Evolutionary conservation across 1,284 basidiomycete genomes (phyloP).

Genomic region (Ceratobasidium sp.): DNA sequence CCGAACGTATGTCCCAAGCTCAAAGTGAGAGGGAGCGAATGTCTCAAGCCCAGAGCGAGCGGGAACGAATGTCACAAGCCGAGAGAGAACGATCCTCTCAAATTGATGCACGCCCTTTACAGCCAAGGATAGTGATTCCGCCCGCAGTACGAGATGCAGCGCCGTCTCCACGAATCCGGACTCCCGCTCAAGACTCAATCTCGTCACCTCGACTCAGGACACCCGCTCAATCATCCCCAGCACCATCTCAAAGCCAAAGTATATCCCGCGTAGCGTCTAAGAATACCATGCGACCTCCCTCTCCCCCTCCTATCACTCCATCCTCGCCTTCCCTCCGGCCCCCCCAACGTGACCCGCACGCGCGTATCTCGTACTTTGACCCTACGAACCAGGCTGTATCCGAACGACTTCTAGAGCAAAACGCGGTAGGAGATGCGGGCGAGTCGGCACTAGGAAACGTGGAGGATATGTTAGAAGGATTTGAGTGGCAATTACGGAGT

Average conservation of each 20-base stretch:
- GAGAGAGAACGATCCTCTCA: conserved; percentile 11
- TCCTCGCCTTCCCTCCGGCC: conserved; percentile 17
- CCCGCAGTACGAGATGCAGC: background rate
- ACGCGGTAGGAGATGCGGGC: conserved; percentile 70
- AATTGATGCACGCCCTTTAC: background rate
- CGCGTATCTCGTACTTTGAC: conserved; percentile 82
- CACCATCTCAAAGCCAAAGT: conserved; percentile 2
- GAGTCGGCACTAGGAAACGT: conserved; percentile 79
- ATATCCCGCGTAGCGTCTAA: conserved; percentile 13
- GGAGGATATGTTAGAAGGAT: conserved; percentile 98
- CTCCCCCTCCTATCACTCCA: conserved; percentile 31
- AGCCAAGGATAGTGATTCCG: conserved; percentile 24
- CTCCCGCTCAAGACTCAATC: background rate
- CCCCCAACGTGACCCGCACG: conserved; percentile 67
- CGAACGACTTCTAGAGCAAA: conserved; percentile 72
- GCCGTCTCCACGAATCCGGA: conserved; percentile 11
- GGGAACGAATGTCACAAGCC: conserved; percentile 28
- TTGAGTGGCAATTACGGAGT: conserved; percentile 82
- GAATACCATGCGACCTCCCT: conserved; percentile 24
- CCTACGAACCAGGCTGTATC: conserved; percentile 75
- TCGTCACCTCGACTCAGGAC: conserved; percentile 21
- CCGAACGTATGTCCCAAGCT: conserved; percentile 27
- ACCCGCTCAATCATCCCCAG: conserved; percentile 11
- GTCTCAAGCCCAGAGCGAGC: conserved; percentile 11
- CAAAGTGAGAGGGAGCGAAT: conserved; percentile 11